Conservation (phyloP, 139 green algal species). For the Micromonas commoda region DNA sequence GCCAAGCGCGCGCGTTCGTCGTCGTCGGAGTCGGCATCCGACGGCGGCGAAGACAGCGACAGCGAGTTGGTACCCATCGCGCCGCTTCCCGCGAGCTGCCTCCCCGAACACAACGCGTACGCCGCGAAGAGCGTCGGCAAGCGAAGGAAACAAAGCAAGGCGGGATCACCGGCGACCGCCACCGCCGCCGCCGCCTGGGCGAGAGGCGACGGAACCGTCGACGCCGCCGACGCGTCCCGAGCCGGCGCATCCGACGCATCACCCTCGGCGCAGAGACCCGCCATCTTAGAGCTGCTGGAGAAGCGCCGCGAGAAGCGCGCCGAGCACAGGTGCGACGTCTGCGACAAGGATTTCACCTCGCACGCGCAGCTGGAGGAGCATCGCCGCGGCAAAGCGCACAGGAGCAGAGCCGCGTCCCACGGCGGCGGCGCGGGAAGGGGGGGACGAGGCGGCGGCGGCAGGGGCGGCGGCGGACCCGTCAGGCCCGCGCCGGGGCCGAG, state of each 20-base stretch:
- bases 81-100: neutral
- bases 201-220: neutral
- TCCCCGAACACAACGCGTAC: constrained; percentile 13
- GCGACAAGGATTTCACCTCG: neutral
- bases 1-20: neutral
- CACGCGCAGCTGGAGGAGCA: constrained; percentile 14
- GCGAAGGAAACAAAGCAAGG: neutral
- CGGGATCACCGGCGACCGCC: neutral
- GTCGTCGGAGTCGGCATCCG: neutral
- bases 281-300: too few species aligned
- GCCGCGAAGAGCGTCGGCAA: neutral
- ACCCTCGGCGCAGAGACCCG: too few species aligned
- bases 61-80: neutral
- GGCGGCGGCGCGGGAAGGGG: neutral
- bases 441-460: neutral
- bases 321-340: neutral
- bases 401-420: neutral
- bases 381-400: neutral
- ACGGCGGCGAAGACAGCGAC: constrained; percentile 1
- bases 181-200: neutral
- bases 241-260: too few species aligned
- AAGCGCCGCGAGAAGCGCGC: neutral
- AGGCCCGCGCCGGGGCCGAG: too few species aligned
- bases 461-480: too few species aligned
- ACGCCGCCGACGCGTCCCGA: too few species aligned